These are phyloP conservation scores for Microbotryomycetes sp. DNA, from an alignment of 1,284 basidiomycete species.

Conservation along the genomic window DNA sequence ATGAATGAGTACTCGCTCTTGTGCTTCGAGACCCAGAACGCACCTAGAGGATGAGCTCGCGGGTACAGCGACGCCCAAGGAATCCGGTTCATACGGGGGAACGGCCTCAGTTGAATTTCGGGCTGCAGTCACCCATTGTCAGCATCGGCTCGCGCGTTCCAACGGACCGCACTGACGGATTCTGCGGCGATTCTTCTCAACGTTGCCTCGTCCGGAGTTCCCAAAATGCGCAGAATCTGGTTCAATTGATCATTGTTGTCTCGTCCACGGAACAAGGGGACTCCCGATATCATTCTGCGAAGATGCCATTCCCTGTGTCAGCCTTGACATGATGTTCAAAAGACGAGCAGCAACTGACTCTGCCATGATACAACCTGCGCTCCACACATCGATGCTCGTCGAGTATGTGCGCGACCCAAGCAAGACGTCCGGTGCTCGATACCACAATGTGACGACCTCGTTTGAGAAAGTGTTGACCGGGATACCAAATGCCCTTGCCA, in stretches of 20 bases:
- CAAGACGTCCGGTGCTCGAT: conserved; percentile 95
- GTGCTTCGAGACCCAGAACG: conserved; percentile 17
- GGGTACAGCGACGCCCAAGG: conserved; percentile 82
- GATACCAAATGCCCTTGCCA: conserved; percentile 90
- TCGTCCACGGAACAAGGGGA: conserved; percentile 91
- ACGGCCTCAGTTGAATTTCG: conserved; percentile 79
- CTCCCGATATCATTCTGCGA: conserved; percentile 69
- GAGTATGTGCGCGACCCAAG: conserved; percentile 95
- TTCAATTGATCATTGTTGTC: conserved; percentile 97
- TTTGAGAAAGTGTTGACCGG: conserved; percentile 95
- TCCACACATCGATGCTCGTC: conserved; percentile 99
- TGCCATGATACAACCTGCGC: conserved; percentile 97
- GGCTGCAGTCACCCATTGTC: conserved; percentile 51
- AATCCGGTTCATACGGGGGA: conserved; percentile 85
- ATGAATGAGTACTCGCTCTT: too few species aligned
- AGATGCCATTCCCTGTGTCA: not conserved
- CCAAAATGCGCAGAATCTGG: conserved; percentile 95
- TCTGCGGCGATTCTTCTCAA: conserved; percentile 85
- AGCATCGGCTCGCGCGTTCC: conserved; percentile 1
- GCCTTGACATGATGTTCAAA: not conserved
- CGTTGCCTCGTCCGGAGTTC: conserved; percentile 85
- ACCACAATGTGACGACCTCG: conserved; percentile 97
- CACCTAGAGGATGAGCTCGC: conserved; percentile 83
- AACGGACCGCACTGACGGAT: conserved; percentile 55
- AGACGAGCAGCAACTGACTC: conserved; percentile 52